Conservation (phyloP, 2,329 filamentous ascomycete species). For the Xylaria hypoxylon region DNA sequence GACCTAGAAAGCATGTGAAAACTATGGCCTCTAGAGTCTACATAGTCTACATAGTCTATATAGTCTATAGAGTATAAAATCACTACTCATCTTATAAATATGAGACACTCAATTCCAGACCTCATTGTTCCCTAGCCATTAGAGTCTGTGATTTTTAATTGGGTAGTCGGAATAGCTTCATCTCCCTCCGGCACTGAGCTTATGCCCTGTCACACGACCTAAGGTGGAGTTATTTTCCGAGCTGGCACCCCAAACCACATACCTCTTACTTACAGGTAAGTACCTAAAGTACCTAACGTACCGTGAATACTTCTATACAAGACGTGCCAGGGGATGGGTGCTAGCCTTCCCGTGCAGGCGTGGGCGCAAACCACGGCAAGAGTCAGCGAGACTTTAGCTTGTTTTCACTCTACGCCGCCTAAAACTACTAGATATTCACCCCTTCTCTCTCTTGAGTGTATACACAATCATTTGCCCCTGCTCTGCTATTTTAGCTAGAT, state of each 20-base stretch:
- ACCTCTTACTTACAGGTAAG: conserved; percentile 12
- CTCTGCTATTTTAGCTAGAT: background rate
- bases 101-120: conserved; percentile 8
- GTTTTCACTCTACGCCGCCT: background rate
- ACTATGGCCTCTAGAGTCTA: background rate
- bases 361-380: conserved; percentile 30
- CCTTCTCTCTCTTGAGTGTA: background rate
- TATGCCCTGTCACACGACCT: conserved; percentile 37
- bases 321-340: conserved; percentile 5
- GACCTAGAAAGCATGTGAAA: background rate
- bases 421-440: conserved; percentile 9
- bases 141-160: conserved; percentile 22
- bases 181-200: conserved; percentile 29
- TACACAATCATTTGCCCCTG: background rate
- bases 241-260: conserved; percentile 19
- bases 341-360: conserved; percentile 1
- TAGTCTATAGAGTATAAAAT: background rate
- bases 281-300: conserved; percentile 7
- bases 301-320: conserved; percentile 18
- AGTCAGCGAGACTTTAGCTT: conserved; percentile 35
- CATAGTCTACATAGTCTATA: no score
- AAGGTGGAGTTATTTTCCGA: conserved; percentile 36
- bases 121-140: conserved; percentile 4
- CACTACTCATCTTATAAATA: conserved; percentile 14
- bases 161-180: conserved; percentile 32